Evolutionary conservation across 306 rosid species (phyloP), one percentile per base, ranked within the genome.

Genomic region (Cicer chorassanicum): DNA sequence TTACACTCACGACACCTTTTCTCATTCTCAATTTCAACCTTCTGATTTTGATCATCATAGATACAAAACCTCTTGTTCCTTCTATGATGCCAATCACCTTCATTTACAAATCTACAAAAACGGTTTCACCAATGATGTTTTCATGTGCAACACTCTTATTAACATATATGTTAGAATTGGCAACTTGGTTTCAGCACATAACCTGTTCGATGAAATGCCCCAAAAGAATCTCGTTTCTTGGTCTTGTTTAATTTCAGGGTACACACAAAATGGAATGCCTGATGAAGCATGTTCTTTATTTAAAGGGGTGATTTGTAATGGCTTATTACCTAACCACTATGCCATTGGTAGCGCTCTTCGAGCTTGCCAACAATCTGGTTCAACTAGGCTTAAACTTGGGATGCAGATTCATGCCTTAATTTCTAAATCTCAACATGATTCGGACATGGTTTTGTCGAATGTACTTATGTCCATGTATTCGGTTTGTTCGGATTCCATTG

Each of bases 401-500:
- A 80, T 84, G 87, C 85, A 84, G 75, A 84, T 91, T 80, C 98
- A 93, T 67, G 93, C 87, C 45, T 76, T 91, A 9, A 43, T 91
- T 49, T 88, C 74, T 39, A 93, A 93, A 67, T 80, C 85, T 51
- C 82, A 53, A 16, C 70, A 76, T 82, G 86, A 70, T 50, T 71
- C 73, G 2, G 93, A 88, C 75, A 79, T 87, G 82, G 80, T 89
- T 36, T 68, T 89, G 29, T 83, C 88, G 36, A 93, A 93, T 81
- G 96, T 84, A 77, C 80, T 93, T 86, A 89, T 88, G 77, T 85
- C 88, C 21, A 91, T 91, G 97, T 93, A 93, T 69, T 93, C 96
- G 53, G 73, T 63, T 74, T 84, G 88, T 83, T 75, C 81, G 54
- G 87, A 82, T 46, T 78, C 86, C 59, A 71, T 71, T 13, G 80